A percentile compares a stretch with the other conserved stretches of the same genome.
Conservation (phyloP, 345 rosid species). For the Eucalyptus cloeziana region DNA sequence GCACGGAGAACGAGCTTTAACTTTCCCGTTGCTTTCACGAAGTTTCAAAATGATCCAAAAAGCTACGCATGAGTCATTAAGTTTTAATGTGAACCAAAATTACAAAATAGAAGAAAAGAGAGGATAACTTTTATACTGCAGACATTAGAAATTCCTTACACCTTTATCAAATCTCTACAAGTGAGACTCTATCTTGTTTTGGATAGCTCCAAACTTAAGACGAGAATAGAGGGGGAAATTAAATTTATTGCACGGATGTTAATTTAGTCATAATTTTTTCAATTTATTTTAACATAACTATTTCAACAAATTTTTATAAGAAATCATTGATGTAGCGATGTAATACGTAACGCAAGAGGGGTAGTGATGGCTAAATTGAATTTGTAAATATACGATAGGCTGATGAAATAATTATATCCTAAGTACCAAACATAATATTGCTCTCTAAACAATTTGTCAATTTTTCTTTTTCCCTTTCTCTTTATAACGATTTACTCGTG, state of each 20-base stretch:
- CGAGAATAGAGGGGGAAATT: background rate
- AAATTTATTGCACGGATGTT: rapidly evolving
- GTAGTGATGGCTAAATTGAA: no score
- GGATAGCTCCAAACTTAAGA: background rate
- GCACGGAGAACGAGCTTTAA: background rate
- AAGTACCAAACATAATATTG: background rate
- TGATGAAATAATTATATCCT: no score
- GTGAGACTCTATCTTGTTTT: background rate
- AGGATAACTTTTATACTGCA: background rate
- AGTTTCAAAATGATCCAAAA: background rate
- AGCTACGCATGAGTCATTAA: background rate
- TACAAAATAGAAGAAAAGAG: background rate
- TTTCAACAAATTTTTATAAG: no score
- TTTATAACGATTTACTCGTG: background rate
- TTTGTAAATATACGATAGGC: rapidly evolving
- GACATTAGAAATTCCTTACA: background rate
- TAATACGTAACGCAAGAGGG: rapidly evolving
- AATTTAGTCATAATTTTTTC: background rate
- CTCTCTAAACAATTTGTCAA: background rate
- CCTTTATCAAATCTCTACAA: background rate
- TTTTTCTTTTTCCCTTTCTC: background rate
- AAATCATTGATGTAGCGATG: rapidly evolving
- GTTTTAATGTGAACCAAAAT: background rate
- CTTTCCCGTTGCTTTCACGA: background rate
- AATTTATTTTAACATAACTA: background rate